These are phyloP conservation scores for Dothidotthia symphoricarpi DNA, from an alignment of 2,329 filamentous ascomycete species.

Conservation along the genomic window DNA sequence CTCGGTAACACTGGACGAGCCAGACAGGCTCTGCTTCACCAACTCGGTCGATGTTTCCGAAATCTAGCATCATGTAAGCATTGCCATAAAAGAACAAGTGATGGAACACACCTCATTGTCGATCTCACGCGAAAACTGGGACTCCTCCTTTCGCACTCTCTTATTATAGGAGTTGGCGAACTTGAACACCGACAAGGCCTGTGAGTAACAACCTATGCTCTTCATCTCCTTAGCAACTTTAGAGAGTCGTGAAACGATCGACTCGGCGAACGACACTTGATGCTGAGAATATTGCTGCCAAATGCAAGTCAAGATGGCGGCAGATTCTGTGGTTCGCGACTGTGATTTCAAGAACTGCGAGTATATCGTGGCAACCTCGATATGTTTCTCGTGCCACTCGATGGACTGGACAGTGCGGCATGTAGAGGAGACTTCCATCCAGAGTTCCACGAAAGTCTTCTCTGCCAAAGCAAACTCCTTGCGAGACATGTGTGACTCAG, in stretches of 20 bases:
- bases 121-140: constrained; percentile 45
- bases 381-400: constrained; percentile 51
- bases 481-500: constrained; percentile 39
- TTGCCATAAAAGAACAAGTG: no score
- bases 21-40: constrained; percentile 40
- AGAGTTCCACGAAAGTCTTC: constrained; percentile 51
- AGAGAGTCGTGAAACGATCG: constrained; percentile 33
- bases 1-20: constrained; percentile 36
- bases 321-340: constrained; percentile 47
- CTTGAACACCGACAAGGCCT: constrained; percentile 52
- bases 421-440: constrained; percentile 52
- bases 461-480: constrained; percentile 43
- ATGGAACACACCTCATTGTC: constrained; percentile 17
- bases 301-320: constrained; percentile 47
- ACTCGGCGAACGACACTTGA: constrained; percentile 43
- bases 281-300: constrained; percentile 53
- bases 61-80: constrained; percentile 15
- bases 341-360: constrained; percentile 49
- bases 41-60: constrained; percentile 46
- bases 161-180: constrained; percentile 37
- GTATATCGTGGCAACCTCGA: constrained; percentile 49
- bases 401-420: constrained; percentile 45
- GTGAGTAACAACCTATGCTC: constrained; percentile 44
- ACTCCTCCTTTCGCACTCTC: constrained; percentile 37
- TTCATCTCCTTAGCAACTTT: constrained; percentile 50